Base-by-base conservation (phyloP, 2,329 filamentous ascomycete genomes). In the Cercospora zeina region DNA sequence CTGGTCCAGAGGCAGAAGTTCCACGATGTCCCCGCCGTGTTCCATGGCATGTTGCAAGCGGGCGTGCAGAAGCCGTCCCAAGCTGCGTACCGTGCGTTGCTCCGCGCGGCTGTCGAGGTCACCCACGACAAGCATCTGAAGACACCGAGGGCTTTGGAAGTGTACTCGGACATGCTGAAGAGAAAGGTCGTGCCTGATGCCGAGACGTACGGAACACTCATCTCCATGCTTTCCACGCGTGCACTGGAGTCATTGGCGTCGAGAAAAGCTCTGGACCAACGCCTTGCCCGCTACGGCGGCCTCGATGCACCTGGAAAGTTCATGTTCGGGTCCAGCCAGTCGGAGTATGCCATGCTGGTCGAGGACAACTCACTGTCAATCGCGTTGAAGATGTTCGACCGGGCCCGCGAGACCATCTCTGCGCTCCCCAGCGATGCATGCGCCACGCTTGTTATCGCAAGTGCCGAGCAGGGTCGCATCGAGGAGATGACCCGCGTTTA, bases 141-240 rank as follows among this genome's bases (percentile, higher is more conserved):
- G 57, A 90, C 96, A 13, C 89, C 91, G 65, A 96, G 96, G 79
- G 92, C 91, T 4, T 83, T 97, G 57, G 93, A 96, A 78, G 90
- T 99, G 57, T 99, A 97, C 76, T 89, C 92, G 14, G 93, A 97
- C 74, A 97, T 99, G 95, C 86, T 96, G 69, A 87, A 89, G 67
- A 89, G 93, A 67, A 89, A 88, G 69, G 88, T 97, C 24, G 79
- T 84, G 19, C 93, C 93, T 7, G 89, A 97, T 74, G 87, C 87
- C 58, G 85, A 89, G 61, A 97, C 93, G 0, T 97, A 96, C 77
- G 87, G 91, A 72, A 92, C 92, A 34, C 81, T 99, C 16, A 89
- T 99, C 59, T 87, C 89, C 62, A 81, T 97, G 39, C 82, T 99
- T 57, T 89, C 93, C 16, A 85, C 87, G 13, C 87, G 92, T 67